Evolutionary conservation across 2,329 filamentous ascomycete species (phyloP).

Genomic region (Aspergillus latus): DNA sequence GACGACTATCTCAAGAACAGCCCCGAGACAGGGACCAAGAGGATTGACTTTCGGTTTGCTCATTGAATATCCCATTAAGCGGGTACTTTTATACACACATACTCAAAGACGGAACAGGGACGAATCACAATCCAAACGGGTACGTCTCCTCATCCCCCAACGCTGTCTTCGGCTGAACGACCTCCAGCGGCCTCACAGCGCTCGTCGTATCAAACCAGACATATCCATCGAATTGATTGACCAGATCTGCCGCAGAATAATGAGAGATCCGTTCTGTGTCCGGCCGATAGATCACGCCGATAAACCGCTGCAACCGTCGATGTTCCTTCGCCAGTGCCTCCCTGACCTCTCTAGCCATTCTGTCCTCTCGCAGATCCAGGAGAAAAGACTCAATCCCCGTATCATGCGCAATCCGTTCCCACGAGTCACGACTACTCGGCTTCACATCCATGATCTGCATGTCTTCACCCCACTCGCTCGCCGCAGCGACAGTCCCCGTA

Average conservation of each 20-base stretch:
- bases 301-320: conserved; percentile 50
- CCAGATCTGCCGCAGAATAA: conserved; percentile 49
- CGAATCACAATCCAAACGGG: conserved; percentile 50
- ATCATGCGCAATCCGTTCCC: conserved; percentile 52
- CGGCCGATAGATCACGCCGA: conserved; percentile 55
- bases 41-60: conserved; percentile 39
- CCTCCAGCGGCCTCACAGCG: conserved; percentile 49
- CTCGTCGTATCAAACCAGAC: conserved; percentile 52
- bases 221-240: conserved; percentile 52
- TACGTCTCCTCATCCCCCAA: conserved; percentile 51
- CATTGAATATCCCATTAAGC: conserved; percentile 19
- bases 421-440: conserved; percentile 49
- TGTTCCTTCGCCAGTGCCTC: conserved; percentile 37
- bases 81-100: too few species aligned
- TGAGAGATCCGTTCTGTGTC: conserved; percentile 52
- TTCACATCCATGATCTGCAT: conserved; percentile 52
- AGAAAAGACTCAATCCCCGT: conserved; percentile 48
- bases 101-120: neutral
- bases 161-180: conserved; percentile 45
- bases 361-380: conserved; percentile 46
- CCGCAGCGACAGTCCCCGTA: conserved; percentile 54
- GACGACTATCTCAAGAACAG: conserved; percentile 32
- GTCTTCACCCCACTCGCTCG: conserved; percentile 52
- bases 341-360: conserved; percentile 37
- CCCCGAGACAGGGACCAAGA: conserved; percentile 34